These are phyloP conservation scores for Ustilago curta DNA, from an alignment of 1,284 basidiomycete species.

Conservation along the genomic window DNA sequence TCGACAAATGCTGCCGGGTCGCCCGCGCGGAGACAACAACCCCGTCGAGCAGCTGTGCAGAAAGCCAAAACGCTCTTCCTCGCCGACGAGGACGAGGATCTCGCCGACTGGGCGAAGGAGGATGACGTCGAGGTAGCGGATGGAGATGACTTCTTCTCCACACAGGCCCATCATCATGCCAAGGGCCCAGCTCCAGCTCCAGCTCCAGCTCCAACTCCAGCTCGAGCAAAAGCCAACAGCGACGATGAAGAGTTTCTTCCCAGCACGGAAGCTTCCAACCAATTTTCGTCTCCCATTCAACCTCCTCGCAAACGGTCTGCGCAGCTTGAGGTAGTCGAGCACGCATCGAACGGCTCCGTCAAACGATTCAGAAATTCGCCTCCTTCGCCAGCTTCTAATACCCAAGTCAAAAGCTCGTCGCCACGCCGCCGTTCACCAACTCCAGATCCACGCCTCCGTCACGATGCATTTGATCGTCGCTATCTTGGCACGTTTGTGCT, in stretches of 20 bases:
- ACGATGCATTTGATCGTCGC: constrained; percentile 48
- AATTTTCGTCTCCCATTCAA: constrained; percentile 11
- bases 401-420: constrained; percentile 1
- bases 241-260: constrained; percentile 35
- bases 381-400: constrained; percentile 10
- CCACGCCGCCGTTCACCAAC: constrained; percentile 26
- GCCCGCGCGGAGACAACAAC: constrained; percentile 29
- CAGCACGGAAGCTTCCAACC: constrained; percentile 4
- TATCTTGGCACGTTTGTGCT: constrained; percentile 66
- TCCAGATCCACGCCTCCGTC: constrained; percentile 42
- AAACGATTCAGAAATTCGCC: constrained; percentile 19
- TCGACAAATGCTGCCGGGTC: constrained; percentile 9
- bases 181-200: constrained; percentile 1
- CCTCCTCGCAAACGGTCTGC: constrained; percentile 12
- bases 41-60: constrained; percentile 27
- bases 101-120: constrained; percentile 21
- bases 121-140: constrained; percentile 16
- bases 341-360: neutral
- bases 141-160: constrained; percentile 31
- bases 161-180: constrained; percentile 10
- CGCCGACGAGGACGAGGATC: constrained; percentile 34
- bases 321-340: neutral
- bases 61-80: constrained; percentile 48
- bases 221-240: constrained; percentile 11
- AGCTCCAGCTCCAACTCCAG: neutral